These are phyloP conservation scores for Nigrospora osmanthi DNA, from an alignment of 2,329 filamentous ascomycete species.

Conservation along the genomic window DNA sequence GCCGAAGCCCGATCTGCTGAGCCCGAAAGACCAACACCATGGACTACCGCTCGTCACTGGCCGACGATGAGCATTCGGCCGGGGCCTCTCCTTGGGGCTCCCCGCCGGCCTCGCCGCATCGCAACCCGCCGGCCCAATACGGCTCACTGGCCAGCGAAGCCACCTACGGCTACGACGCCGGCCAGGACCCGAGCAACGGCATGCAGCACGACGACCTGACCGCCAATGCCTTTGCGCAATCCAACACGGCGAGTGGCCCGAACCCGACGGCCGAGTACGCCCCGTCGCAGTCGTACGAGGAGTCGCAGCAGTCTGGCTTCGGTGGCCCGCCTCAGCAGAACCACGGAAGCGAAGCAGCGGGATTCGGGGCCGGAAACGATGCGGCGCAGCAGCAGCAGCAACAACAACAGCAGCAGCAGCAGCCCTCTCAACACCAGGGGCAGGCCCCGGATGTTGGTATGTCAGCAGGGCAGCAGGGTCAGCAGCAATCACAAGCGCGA, in stretches of 20 bases:
- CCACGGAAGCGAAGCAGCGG: background rate
- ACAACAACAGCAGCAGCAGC: slow-evolving; percentile 8
- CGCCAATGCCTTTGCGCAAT: slow-evolving; percentile 33
- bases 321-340: slow-evolving; percentile 7
- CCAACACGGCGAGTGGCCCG: slow-evolving; percentile 36
- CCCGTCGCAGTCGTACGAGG: slow-evolving; percentile 20
- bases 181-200: slow-evolving; percentile 34
- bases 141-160: slow-evolving; percentile 30
- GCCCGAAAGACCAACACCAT: slow-evolving; percentile 24
- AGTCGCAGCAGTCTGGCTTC: slow-evolving; percentile 19
- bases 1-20: slow-evolving; percentile 2
- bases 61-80: slow-evolving; percentile 44
- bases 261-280: slow-evolving; percentile 33
- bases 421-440: slow-evolving; percentile 14
- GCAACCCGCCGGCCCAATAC: slow-evolving; percentile 33
- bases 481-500: slow-evolving; percentile 47
- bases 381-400: slow-evolving; percentile 9
- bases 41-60: slow-evolving; percentile 51
- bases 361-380: slow-evolving; percentile 9
- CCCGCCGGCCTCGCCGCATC: slow-evolving; percentile 41
- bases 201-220: slow-evolving; percentile 27
- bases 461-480: slow-evolving; percentile 11
- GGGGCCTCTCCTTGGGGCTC: slow-evolving; percentile 49
- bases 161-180: slow-evolving; percentile 33
- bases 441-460: slow-evolving; percentile 10